phyloP scores from a whole-genome alignment of 169 alveolate species.

The Plasmodium fragile region DNA sequence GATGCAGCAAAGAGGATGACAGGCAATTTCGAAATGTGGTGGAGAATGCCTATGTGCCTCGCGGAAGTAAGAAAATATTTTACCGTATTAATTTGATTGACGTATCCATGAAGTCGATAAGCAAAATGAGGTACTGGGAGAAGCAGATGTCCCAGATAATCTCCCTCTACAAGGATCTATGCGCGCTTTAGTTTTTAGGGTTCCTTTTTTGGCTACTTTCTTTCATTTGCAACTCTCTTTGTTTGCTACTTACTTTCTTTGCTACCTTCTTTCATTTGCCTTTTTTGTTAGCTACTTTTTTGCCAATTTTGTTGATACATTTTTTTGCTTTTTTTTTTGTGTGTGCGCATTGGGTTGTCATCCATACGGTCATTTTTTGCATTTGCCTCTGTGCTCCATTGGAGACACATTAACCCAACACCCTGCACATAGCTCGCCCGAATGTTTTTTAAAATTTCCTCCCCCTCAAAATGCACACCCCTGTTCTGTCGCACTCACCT shows the following conservation, averaged over 20 bases:
- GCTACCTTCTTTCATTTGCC: neutral
- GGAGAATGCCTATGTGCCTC: slow-evolving; percentile 9
- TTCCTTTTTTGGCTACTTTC: neutral
- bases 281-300: slow-evolving; percentile 15
- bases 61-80: slow-evolving; percentile 22
- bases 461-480: neutral
- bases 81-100: slow-evolving; percentile 74
- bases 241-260: too few relatives aligned
- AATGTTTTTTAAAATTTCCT: neutral
- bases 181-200: neutral
- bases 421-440: neutral
- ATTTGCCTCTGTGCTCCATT: neutral
- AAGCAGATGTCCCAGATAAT: slow-evolving; percentile 57
- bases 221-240: neutral
- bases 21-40: slow-evolving; percentile 13
- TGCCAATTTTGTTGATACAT: neutral
- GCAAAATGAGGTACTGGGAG: slow-evolving; percentile 56
- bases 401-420: neutral
- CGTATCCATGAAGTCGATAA: slow-evolving; percentile 57
- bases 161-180: slow-evolving; percentile 4
- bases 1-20: slow-evolving; percentile 3
- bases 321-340: neutral
- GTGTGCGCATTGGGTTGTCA: neutral
- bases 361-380: neutral
- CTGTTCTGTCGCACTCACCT: neutral